These are phyloP conservation scores for Vicia villosa DNA, from an alignment of 306 rosid species.

Conservation along the genomic window DNA sequence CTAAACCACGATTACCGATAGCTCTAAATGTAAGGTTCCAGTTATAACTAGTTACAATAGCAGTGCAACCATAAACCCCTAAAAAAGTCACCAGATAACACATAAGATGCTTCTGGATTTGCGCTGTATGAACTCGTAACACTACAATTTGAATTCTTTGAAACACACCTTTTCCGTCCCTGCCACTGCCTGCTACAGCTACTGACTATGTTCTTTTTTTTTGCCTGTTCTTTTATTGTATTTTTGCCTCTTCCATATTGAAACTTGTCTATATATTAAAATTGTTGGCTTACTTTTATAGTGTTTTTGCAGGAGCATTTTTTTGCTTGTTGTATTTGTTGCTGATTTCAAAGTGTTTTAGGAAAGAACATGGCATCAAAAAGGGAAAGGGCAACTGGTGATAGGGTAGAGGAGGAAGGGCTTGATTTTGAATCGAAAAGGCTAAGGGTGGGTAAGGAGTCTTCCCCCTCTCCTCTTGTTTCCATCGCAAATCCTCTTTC, in stretches of 20 bases:
- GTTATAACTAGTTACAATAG: no score
- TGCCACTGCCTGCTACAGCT: not conserved
- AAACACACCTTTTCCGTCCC: not conserved
- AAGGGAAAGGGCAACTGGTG: conserved; percentile 41
- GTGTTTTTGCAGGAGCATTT: not conserved
- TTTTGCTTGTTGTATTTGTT: not conserved
- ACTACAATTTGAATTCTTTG: not conserved
- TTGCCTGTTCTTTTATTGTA: not conserved
- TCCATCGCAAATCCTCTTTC: conserved; percentile 55
- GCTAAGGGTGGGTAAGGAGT: conserved; percentile 41
- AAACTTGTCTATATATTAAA: not conserved
- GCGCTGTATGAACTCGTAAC: not conserved
- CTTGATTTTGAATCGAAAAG: conserved; percentile 36
- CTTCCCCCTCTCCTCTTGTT: conserved; percentile 46
- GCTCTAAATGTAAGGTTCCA: no score
- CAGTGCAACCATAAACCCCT: no score
- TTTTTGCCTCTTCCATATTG: not conserved
- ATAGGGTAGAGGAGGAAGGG: conserved; percentile 37
- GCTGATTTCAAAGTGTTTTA: conserved; percentile 13
- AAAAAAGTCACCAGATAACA: no score
- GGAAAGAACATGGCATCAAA: conserved; percentile 43
- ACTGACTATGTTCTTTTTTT: not conserved
- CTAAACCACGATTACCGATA: no score
- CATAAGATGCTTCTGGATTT: no score
- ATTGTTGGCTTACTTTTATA: not conserved